Evolutionary conservation across 1,284 basidiomycete genomes (phyloP).

Genomic region (Gymnopus androsaceus): DNA sequence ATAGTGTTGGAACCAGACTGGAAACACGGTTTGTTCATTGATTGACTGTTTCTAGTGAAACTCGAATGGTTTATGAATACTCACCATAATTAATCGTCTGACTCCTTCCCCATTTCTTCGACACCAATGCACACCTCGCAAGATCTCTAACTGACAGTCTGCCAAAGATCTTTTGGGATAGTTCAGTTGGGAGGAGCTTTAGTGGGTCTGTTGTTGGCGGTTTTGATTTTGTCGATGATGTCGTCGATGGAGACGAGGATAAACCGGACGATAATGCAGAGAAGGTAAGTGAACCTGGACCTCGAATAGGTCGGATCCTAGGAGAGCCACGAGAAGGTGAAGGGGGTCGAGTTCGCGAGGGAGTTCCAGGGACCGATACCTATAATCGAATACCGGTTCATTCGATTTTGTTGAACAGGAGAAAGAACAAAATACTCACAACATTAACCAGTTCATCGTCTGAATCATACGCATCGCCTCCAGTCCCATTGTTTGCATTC

Average conservation of each 20-base stretch:
- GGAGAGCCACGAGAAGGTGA: conserved; percentile 62
- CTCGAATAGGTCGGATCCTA: conserved; percentile 37
- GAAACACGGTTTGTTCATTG: neutral
- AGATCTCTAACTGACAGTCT: conserved; percentile 67
- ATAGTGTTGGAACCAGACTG: conserved; percentile 91
- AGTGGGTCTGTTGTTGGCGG: conserved; percentile 56
- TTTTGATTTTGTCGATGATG: conserved; percentile 29
- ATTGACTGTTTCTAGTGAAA: too few species aligned
- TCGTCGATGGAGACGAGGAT: too few species aligned
- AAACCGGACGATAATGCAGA: too few species aligned
- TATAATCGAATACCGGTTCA: conserved; percentile 29
- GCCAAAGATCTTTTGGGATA: conserved; percentile 77
- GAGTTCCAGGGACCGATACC: conserved; percentile 72
- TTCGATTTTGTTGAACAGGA: neutral
- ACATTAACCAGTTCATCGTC: conserved; percentile 78
- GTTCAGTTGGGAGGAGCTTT: conserved; percentile 73
- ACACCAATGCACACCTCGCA: conserved; percentile 77
- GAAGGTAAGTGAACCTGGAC: too few species aligned
- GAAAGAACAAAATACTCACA: conserved; percentile 43
- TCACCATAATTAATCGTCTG: conserved; percentile 88
- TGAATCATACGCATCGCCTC: conserved; percentile 61
- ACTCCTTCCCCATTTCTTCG: conserved; percentile 82
- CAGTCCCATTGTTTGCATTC: conserved; percentile 23
- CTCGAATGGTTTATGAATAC: conserved; percentile 33
- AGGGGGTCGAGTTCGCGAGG: conserved; percentile 60